Evolutionary conservation across 208 protist species (phyloP), one percentile per base, ranked within the genome.

Genomic region (Vickermania ingenoplastis): DNA sequence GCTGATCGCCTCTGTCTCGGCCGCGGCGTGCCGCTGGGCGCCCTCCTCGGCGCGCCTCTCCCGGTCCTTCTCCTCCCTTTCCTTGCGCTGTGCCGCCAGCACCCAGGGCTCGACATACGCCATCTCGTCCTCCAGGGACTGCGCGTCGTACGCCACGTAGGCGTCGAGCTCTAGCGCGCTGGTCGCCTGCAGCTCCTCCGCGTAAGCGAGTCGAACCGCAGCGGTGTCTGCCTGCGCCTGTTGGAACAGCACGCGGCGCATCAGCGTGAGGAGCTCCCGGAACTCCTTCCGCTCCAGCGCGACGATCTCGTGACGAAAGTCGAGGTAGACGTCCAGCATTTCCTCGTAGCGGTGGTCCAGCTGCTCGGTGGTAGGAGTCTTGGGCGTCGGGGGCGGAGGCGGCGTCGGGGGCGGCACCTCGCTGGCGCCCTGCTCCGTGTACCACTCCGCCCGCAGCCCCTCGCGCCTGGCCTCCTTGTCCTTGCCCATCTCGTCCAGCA

Each of bases 271-370:
- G 54, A 88, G 73, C 14, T 55, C 60, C 1, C 66, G 51, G 63
- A 76, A 80, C 23, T 30, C 49, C 54, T 61, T 60, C 23, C 77
- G 69, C 41, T 88, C 81, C 30, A 30, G 58, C 2, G 31, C 7
- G 49, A 80, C 61, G 52, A 82, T 75, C 27, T 73, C 66, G 50
- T 72, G 59, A 53, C 80, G 51, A n/a, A 73, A 57, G 30, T 63
- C 66, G 0, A 53, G 30, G 31, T 79, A 83, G 22, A 73, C 67
- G 11, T 54, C 41, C 52, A 65, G 4, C 4, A 57, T 7, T 45
- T 11, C 36, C 7, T 29, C 21, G 41, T 58, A 57, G 13, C 23
- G 21, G 14, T 30, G 4, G 2, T 2, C 21, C 30, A 52, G 61
- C 11, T 67, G 50, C 27, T 67, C 61, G 53, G 59, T 51, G n/a